phyloP scores from a whole-genome alignment of 1,139 yeast genomes.

The Sugiyamaella grinbergsii region DNA sequence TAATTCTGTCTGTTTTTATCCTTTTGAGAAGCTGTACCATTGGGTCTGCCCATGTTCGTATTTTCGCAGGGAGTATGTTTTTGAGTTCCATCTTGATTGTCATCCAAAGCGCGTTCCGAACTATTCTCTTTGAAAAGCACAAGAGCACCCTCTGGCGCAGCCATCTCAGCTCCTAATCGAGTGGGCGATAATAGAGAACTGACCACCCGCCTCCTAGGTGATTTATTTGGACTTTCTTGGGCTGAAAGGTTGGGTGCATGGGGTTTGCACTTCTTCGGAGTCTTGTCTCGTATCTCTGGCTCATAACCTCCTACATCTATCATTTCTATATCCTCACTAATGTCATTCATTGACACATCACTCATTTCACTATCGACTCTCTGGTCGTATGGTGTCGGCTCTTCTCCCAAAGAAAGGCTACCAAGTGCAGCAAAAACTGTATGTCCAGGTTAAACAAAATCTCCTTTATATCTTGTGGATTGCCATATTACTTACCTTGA shows the following conservation, averaged over 20 bases:
- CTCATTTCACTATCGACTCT: neutral
- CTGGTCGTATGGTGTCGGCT: neutral
- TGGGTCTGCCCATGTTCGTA: neutral
- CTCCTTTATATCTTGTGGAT: neutral
- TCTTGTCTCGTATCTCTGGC: conserved; percentile 14
- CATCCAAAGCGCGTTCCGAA: neutral
- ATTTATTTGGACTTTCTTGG: conserved; percentile 14
- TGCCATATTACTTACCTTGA: neutral
- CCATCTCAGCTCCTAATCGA: conserved; percentile 34
- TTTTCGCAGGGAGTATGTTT: neutral
- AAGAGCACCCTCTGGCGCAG: conserved; percentile 19
- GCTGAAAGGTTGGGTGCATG: neutral
- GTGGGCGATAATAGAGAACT: conserved; percentile 29
- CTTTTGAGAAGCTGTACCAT: neutral
- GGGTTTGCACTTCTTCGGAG: conserved; percentile 6
- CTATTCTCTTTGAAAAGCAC: neutral
- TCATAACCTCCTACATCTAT: conserved; percentile 18
- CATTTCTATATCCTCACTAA: conserved; percentile 18
- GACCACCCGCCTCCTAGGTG: conserved; percentile 17
- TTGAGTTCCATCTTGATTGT: neutral
- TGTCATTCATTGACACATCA: conserved; percentile 19
- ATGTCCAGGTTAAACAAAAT: neutral
- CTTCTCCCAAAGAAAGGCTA: conserved; percentile 3
- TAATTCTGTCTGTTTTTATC: neutral
- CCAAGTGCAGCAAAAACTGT: conserved; percentile 8